A percentile compares a stretch with the other conserved stretches of the same genome.
These are phyloP conservation scores for Parastagonospora avenae DNA, from an alignment of 2,329 filamentous ascomycete genomes.

Conservation along the genomic window DNA sequence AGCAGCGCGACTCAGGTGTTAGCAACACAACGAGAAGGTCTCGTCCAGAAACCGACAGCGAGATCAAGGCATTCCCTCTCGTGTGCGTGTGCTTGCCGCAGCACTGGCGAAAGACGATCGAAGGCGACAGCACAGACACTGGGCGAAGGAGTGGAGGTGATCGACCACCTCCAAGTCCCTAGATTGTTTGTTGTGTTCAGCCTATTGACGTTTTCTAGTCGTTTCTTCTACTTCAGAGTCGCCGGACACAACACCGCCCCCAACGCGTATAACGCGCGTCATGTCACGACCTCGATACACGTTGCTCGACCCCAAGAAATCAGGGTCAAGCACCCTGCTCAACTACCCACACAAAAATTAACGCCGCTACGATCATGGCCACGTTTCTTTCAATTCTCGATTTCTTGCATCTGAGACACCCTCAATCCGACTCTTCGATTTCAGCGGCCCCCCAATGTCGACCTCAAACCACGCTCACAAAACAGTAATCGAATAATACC, in stretches of 20 bases:
- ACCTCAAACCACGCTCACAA: background rate
- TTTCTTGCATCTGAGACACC: slow-evolving; percentile 11
- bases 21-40: slow-evolving; percentile 70
- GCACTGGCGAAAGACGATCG: slow-evolving; percentile 96
- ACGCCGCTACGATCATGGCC: slow-evolving; percentile 42
- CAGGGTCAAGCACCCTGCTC: slow-evolving; percentile 39
- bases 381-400: slow-evolving; percentile 27
- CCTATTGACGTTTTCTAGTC: slow-evolving; percentile 35
- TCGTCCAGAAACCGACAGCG: slow-evolving; percentile 59
- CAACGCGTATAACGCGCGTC: slow-evolving; percentile 1
- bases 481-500: slow-evolving; percentile 1
- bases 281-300: background rate
- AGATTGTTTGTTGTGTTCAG: slow-evolving; percentile 14
- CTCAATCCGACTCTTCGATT: slow-evolving; percentile 3
- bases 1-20: slow-evolving; percentile 90
- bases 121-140: slow-evolving; percentile 67
- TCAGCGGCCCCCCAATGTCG: background rate
- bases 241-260: slow-evolving; percentile 13
- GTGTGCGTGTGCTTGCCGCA: slow-evolving; percentile 95
- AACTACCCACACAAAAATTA: slow-evolving; percentile 31
- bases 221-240: slow-evolving; percentile 24
- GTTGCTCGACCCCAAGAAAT: slow-evolving; percentile 24
- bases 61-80: slow-evolving; percentile 97
- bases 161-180: slow-evolving; percentile 37
- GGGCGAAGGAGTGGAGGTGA: slow-evolving; percentile 43